Percentiles rank a stretch among this genome's conserved stretches.
Evolutionary conservation across 2,329 filamentous ascomycete species (phyloP).

Genomic region (Fusarium lyarnte): DNA sequence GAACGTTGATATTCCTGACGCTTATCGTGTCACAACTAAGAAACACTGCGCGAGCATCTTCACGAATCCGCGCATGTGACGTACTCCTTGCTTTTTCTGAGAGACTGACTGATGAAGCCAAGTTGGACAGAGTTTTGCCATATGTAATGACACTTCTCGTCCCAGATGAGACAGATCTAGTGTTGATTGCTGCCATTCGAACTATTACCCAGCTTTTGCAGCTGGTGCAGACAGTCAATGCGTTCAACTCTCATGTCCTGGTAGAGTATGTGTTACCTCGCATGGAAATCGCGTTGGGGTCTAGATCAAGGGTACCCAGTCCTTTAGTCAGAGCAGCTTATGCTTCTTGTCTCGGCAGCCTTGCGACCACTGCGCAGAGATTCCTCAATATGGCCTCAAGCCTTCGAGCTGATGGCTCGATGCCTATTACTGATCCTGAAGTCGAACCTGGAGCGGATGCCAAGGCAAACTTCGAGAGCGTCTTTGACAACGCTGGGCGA

Average conservation of each 20-base stretch:
- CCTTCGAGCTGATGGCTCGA: conserved; percentile 81
- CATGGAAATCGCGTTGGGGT: conserved; percentile 64
- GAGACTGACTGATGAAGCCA: conserved; percentile 91
- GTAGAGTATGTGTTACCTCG: conserved; percentile 74
- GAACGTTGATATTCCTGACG: conserved; percentile 90
- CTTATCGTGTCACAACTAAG: conserved; percentile 88
- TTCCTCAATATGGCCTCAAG: conserved; percentile 94
- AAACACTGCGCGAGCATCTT: conserved; percentile 88
- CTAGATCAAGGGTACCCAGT: conserved; percentile 60
- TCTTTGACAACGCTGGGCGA: conserved; percentile 87
- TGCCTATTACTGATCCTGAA: conserved; percentile 81
- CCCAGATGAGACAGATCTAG: conserved; percentile 82
- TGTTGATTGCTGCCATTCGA: conserved; percentile 85
- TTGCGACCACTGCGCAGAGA: conserved; percentile 84
- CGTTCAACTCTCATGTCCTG: conserved; percentile 75
- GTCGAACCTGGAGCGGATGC: conserved; percentile 76
- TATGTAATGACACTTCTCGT: conserved; percentile 82
- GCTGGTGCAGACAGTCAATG: conserved; percentile 87
- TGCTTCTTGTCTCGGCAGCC: conserved; percentile 87
- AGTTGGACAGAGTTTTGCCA: conserved; percentile 90
- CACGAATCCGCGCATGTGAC: conserved; percentile 88
- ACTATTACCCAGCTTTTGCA: conserved; percentile 89
- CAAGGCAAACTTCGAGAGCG: conserved; percentile 77
- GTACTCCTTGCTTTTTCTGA: conserved; percentile 92
- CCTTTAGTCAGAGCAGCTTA: conserved; percentile 87